Base-by-base conservation (phyloP, 257 asterid genomes). In the Nicotiana sylvestris region DNA sequence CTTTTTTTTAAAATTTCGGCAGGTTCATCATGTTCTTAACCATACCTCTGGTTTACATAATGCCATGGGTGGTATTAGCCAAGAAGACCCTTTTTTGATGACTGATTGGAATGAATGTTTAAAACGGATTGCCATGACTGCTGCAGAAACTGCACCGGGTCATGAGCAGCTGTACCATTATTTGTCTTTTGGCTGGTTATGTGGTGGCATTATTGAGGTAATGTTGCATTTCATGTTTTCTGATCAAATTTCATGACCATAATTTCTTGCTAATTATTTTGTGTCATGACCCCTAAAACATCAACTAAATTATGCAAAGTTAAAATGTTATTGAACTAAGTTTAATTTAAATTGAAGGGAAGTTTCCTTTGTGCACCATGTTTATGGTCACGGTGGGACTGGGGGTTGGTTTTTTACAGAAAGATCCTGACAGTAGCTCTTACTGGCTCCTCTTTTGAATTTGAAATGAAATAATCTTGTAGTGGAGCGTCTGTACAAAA, bases 121-220 rank as follows among this genome's bases (percentile, higher is more conserved):
- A 84, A 90, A 91, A 66, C 85, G 85, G 86, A 89, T 92, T 60
- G 84, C 92, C 18, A 80, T 58, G 82, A 69, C 80, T 61, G 84
- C 84, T 15, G 96, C 98, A 17, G 99, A 96, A 86, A 92, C 95
- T 86, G 94, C 92, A 85, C 98, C 99, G 83, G 98, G 98, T 82
- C 72, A 74, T 70, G 82, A 86, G 86, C 99, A 94, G 83, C 77
- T 86, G 74, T 96, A 96, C 89, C 99, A 96, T 85, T 94, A 92
- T 84, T 84, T 96, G 77, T 96, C 99, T 55, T 96, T 88, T 89
- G 99, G 99, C 88, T 96, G 96, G 96, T 88, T 96, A 82, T 93
- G 97, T 88, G 99, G 99, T 33, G 99, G 99, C 66, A 94, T 96
- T 88, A 93, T 96, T 61, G 99, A 96, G 99, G 99, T 94, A 94